phyloP scores from a whole-genome alignment of 2,329 filamentous ascomycete species.

The Ophiostoma himal-ulmi region DNA sequence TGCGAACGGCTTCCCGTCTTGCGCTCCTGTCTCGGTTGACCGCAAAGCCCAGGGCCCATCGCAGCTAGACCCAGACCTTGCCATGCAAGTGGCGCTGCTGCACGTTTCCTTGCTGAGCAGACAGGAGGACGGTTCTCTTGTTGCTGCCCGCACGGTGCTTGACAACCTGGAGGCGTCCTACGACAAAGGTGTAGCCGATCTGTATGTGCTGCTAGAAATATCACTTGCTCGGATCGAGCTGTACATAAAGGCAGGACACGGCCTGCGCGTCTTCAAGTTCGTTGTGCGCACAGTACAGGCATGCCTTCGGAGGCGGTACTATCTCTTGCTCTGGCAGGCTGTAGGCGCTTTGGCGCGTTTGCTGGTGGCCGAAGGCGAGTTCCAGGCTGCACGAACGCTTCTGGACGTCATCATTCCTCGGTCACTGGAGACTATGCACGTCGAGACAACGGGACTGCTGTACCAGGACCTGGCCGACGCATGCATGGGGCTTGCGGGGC shows the following conservation, averaged over 20 bases:
- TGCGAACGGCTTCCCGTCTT: slow-evolving; percentile 20
- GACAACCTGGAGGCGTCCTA: slow-evolving; percentile 25
- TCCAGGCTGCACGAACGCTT: slow-evolving; percentile 58
- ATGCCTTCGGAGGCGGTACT: slow-evolving; percentile 62
- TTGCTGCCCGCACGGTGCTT: slow-evolving; percentile 39
- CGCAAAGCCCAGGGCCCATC: slow-evolving; percentile 28
- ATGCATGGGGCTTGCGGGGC: slow-evolving; percentile 68
- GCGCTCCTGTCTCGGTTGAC: slow-evolving; percentile 1
- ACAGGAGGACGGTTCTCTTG: slow-evolving; percentile 23
- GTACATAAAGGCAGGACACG: slow-evolving; percentile 60
- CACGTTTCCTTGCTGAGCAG: slow-evolving; percentile 49
- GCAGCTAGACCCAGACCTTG: slow-evolving; percentile 48
- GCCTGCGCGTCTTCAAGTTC: slow-evolving; percentile 70
- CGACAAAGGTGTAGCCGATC: slow-evolving; percentile 35
- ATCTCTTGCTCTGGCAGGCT: slow-evolving; percentile 67
- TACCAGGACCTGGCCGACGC: slow-evolving; percentile 71
- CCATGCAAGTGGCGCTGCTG: slow-evolving; percentile 46
- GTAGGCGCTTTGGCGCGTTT: slow-evolving; percentile 62
- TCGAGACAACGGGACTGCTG: slow-evolving; percentile 56
- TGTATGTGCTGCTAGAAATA: slow-evolving; percentile 56
- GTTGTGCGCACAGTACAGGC: slow-evolving; percentile 69
- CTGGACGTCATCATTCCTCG: slow-evolving; percentile 67
- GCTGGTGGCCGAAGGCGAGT: slow-evolving; percentile 65
- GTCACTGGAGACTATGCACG: slow-evolving; percentile 64
- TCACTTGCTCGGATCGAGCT: slow-evolving; percentile 68